Evolutionary conservation across 495 filamentous ascomycete genomes (phyloP), one percentile per base, ranked within the genome.

Genomic region (Trypethelium eluteriae): DNA sequence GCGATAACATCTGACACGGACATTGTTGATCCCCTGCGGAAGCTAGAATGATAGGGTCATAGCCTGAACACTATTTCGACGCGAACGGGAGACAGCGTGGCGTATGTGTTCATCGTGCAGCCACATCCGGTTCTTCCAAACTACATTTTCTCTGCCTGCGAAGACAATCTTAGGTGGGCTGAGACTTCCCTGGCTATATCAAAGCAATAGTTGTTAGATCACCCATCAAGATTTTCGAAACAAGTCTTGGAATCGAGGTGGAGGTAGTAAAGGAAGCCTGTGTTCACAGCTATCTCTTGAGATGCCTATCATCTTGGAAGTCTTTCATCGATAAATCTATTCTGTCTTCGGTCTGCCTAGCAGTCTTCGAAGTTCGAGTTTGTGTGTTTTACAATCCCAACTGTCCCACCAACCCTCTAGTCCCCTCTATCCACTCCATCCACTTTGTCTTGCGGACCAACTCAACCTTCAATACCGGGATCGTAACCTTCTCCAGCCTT

Each of bases 401-500:
- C 32, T 59, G 53, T 32, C 36, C 6, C 53, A 59, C 7, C 53
- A 59, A 34, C 25, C 53, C 32, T 14, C 7, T 59, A 9, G 53
- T 32, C 32, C 32, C 53, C 53, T 59, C 18, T 36, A 7, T 18
- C 7, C 11, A 59, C 6, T 34, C 53, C 32, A 35, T 59, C 53
- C n/a, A 10, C 10, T 14, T 34, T 18, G 25, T 56, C 46, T 66
- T 64, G 50, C 65, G 39, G 6, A 62, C 63, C 66, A 72, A 68
- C 18, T 35, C 70, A 39, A 70, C 69, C 57, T 68, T 67, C 61
- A 70, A 77, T 34, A 65, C 75, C n/a, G 73, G 61, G 38, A 77
- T 59, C 64, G 74, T 71, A 2, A 75, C 50, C 5, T 50, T 62
- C 2, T 70, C 64, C 16, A 71, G 11, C 2, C 6, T 56, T 6